Conservation (phyloP, 345 rosid species). For the Crucihimalaya himalaica region DNA sequence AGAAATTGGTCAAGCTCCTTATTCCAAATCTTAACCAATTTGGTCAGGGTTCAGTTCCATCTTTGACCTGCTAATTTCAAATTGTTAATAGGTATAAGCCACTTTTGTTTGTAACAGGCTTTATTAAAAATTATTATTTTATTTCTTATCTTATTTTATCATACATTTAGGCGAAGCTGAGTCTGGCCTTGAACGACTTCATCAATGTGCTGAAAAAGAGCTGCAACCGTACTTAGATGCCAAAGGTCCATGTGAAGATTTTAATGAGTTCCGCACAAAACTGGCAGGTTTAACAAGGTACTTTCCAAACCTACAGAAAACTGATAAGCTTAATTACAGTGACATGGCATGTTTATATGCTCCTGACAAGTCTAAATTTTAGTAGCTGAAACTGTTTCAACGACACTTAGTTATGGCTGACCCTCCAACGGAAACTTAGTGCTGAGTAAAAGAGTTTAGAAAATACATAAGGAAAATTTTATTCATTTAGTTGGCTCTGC, state of each 20-base stretch:
- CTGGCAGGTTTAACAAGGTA: conserved; percentile 88
- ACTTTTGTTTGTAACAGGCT: neutral
- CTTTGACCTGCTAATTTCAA: neutral
- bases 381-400: neutral
- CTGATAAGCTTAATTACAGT: neutral
- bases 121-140: neutral
- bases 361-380: neutral
- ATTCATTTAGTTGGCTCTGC: neutral
- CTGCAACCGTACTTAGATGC: conserved; percentile 55
- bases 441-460: neutral
- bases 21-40: neutral
- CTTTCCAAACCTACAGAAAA: neutral
- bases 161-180: conserved; percentile 73
- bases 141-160: conserved; percentile 13
- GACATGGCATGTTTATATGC: neutral
- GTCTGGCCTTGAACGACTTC: conserved; percentile 86
- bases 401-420: neutral
- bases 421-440: neutral
- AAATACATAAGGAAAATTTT: neutral
- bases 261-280: conserved; percentile 82
- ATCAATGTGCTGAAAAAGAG: conserved; percentile 92
- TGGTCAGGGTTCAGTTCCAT: neutral
- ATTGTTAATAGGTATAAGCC: neutral
- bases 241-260: conserved; percentile 68
- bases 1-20: neutral